phyloP scores from a whole-genome alignment of 768 basidiomycete genomes.

The Lyophyllum semitale region DNA sequence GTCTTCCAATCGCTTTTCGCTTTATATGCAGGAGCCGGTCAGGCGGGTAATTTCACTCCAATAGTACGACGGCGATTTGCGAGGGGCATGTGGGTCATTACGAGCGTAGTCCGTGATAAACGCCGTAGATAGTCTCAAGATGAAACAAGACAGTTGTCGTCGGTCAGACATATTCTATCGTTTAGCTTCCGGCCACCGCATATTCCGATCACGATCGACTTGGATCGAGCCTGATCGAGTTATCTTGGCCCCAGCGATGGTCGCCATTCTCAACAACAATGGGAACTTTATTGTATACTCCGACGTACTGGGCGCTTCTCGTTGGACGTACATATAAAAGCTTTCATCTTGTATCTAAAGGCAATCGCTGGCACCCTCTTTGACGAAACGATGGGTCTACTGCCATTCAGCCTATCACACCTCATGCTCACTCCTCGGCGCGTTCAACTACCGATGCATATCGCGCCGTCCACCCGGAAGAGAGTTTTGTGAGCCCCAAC shows the following conservation, averaged over 20 bases:
- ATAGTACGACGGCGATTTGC: background rate
- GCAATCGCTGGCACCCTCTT: background rate
- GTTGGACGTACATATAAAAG: conserved; percentile 8
- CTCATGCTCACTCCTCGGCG: conserved; percentile 54
- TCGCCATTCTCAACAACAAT: conserved; percentile 1
- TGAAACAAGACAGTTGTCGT: background rate
- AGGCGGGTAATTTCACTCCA: conserved; percentile 10
- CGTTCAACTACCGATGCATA: conserved; percentile 49
- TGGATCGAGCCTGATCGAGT: no score
- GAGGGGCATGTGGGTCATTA: background rate
- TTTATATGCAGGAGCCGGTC: no score
- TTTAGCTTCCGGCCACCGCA: background rate
- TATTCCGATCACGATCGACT: background rate
- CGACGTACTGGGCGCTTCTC: conserved; percentile 1
- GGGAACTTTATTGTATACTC: conserved; percentile 4
- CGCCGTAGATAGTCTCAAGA: background rate
- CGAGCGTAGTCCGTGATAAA: background rate
- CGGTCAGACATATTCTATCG: background rate
- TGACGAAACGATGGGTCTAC: conserved; percentile 18
- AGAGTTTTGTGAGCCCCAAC: conserved; percentile 15
- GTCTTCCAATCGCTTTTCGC: no score
- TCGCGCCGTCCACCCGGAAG: conserved; percentile 10
- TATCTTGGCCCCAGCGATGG: background rate
- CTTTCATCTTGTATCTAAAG: conserved; percentile 1
- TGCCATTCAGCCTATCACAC: conserved; percentile 52